Conservation (phyloP, 108 stramenopile species). For the Skeletonema costatum region DNA sequence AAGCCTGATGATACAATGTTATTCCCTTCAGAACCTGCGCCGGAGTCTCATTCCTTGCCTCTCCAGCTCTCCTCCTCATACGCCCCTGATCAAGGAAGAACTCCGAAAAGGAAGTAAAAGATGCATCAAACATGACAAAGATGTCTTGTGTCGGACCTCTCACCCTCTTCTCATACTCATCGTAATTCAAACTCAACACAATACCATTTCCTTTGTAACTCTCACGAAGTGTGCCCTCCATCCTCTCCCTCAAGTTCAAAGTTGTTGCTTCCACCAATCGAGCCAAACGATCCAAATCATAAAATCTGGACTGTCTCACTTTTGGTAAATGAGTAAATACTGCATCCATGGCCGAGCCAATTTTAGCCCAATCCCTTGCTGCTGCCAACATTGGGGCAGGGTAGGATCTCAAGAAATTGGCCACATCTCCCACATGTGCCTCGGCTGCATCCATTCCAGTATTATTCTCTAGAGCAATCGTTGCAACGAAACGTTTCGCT, state of each 20-base stretch:
- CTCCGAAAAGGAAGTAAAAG: constrained; percentile 62
- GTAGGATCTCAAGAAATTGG: constrained; percentile 82
- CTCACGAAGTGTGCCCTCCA: constrained; percentile 60
- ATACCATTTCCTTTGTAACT: constrained; percentile 54
- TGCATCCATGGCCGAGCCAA: constrained; percentile 57
- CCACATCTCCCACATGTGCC: constrained; percentile 68
- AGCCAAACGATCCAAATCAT: constrained; percentile 79
- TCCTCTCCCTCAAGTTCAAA: constrained; percentile 60
- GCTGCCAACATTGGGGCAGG: constrained; percentile 78
- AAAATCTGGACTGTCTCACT: constrained; percentile 82
- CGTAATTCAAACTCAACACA: constrained; percentile 61
- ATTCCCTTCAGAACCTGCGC: constrained; percentile 75
- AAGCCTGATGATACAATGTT: constrained; percentile 68
- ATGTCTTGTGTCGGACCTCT: constrained; percentile 72
- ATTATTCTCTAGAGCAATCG: constrained; percentile 89
- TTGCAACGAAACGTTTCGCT: constrained; percentile 90
- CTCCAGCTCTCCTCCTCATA: constrained; percentile 51
- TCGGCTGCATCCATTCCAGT: constrained; percentile 83
- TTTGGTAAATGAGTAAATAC: constrained; percentile 88
- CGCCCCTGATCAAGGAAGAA: constrained; percentile 84
- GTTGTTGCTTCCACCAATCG: constrained; percentile 86
- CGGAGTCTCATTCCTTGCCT: constrained; percentile 51
- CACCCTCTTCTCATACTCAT: constrained; percentile 68
- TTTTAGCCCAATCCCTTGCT: constrained; percentile 70
- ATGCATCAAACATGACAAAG: constrained; percentile 81